These are phyloP conservation scores for Vitis labrusca DNA, from an alignment of 164 flowering plant species.

Conservation along the genomic window DNA sequence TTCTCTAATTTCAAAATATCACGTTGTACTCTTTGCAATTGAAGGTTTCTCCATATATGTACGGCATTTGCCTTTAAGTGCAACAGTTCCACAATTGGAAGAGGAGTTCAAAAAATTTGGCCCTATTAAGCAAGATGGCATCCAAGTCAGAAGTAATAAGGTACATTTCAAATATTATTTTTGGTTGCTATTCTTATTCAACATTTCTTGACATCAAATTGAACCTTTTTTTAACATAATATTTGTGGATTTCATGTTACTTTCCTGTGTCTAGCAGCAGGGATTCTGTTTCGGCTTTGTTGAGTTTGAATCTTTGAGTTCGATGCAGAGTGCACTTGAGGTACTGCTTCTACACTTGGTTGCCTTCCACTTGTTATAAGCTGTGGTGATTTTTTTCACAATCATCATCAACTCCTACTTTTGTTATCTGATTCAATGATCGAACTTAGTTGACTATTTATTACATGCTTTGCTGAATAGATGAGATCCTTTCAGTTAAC, in stretches of 20 bases:
- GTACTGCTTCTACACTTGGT: slow-evolving; percentile 31
- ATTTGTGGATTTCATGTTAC: background rate
- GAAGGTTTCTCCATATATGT: slow-evolving; percentile 77
- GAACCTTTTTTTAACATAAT: background rate
- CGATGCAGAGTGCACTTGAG: slow-evolving; percentile 79
- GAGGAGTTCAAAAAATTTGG: slow-evolving; percentile 83
- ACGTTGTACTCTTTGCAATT: slow-evolving; percentile 31
- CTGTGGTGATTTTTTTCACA: too few relatives aligned
- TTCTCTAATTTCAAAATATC: background rate
- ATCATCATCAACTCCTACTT: too few relatives aligned
- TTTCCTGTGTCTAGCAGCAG: slow-evolving; percentile 43
- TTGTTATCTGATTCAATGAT: too few relatives aligned
- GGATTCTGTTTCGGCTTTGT: slow-evolving; percentile 95
- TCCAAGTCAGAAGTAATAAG: slow-evolving; percentile 94
- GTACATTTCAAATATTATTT: slow-evolving; percentile 29
- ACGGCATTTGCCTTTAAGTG: slow-evolving; percentile 60
- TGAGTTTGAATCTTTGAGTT: slow-evolving; percentile 63
- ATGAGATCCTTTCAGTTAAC: too few relatives aligned
- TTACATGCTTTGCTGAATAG: too few relatives aligned
- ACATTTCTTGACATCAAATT: background rate
- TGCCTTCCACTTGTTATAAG: background rate
- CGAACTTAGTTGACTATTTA: too few relatives aligned
- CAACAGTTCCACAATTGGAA: slow-evolving; percentile 56
- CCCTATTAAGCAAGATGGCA: slow-evolving; percentile 69
- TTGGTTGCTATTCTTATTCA: background rate